These are phyloP conservation scores for Mrakia blollopis DNA, from an alignment of 768 basidiomycete species.

Conservation along the genomic window DNA sequence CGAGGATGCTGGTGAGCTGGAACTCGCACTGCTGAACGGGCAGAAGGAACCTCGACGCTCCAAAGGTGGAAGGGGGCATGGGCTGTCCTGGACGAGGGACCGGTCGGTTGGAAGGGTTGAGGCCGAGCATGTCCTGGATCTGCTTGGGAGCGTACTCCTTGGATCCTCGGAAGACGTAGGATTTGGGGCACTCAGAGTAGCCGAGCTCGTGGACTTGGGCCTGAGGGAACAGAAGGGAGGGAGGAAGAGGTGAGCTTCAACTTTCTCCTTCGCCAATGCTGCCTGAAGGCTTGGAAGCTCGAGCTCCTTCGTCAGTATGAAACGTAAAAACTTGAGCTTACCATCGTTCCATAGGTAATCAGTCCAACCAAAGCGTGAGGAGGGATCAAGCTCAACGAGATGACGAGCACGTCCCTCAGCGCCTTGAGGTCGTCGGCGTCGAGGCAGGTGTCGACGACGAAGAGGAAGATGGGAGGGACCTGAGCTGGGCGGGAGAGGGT, in stretches of 20 bases:
- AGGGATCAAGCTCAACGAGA: conserved; percentile 86
- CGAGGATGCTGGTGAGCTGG: conserved; percentile 88
- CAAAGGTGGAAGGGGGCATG: conserved; percentile 40
- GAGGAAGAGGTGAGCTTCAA: neutral
- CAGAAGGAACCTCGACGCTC: conserved; percentile 65
- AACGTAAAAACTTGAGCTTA: conserved; percentile 41
- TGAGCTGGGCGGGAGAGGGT: conserved; percentile 87
- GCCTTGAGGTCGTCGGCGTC: conserved; percentile 90
- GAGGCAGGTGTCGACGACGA: conserved; percentile 94
- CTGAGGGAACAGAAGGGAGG: conserved; percentile 47
- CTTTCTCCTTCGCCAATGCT: neutral
- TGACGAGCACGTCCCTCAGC: conserved; percentile 86
- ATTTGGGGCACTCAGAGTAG: conserved; percentile 92
- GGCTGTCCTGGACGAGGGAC: conserved; percentile 43
- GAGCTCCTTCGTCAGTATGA: too few species aligned
- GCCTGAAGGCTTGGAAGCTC: too few species aligned
- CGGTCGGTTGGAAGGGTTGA: conserved; percentile 64
- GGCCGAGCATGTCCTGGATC: conserved; percentile 95
- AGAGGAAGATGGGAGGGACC: conserved; percentile 93
- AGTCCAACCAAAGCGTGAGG: conserved; percentile 91
- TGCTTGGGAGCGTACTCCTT: conserved; percentile 96
- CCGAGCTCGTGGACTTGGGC: conserved; percentile 98
- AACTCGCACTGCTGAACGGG: conserved; percentile 92
- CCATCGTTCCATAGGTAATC: conserved; percentile 97
- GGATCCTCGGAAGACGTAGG: conserved; percentile 95